Base-by-base conservation (phyloP, 2,329 filamentous ascomycete genomes). In the Lecanicillium sp. region DNA sequence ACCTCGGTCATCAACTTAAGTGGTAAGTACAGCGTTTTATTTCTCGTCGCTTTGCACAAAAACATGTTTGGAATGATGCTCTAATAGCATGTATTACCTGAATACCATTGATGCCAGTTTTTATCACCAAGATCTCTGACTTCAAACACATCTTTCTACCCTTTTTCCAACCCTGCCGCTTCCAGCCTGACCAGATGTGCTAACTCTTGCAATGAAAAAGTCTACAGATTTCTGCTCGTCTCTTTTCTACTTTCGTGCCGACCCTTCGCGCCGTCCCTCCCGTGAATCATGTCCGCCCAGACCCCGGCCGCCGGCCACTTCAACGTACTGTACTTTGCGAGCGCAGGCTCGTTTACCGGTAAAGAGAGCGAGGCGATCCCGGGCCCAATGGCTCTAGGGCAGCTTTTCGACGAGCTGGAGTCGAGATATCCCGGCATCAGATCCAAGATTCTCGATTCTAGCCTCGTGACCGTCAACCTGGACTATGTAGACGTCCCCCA, bases 261-360 rank as follows among this genome's bases (percentile, higher is more conserved):
- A n/a, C n/a, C n/a, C n/a, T n/a, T n/a, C n/a, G n/a, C n/a, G n/a
- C n/a, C 20, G 33, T 17, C 19, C 19, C 28, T 19, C 27, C n/a
- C 33, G 27, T 45, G 31, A 17, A 67, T 66, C 60, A 53, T 55
- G 11, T 54, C 61, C 20, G 47, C 58, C 2, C 54, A 68, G 0
- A 73, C 69, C 44, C 60, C 74, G 10, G 75, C 77, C 1, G 47
- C 64, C 31, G 80, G 74, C n/a, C 74, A 85, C 48, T 94, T 92
- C 65, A 84, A 74, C 41, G 66, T 94, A 33, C 75, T 92, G 40
- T 94, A 90, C 64, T 94, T 94, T 62, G 87, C 86, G 42, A 74
- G 77, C 45, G 84, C 85, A 12, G 72, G 74, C 41, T 81, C 81
- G 22, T 85, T 74, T 58, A 87, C 86, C 1, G 66, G 68, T n/a